Percentiles rank a stretch among this genome's conserved stretches.
Evolutionary conservation across 2,329 filamentous ascomycete genomes (phyloP).

Genomic region (Metarhizium rileyi): DNA sequence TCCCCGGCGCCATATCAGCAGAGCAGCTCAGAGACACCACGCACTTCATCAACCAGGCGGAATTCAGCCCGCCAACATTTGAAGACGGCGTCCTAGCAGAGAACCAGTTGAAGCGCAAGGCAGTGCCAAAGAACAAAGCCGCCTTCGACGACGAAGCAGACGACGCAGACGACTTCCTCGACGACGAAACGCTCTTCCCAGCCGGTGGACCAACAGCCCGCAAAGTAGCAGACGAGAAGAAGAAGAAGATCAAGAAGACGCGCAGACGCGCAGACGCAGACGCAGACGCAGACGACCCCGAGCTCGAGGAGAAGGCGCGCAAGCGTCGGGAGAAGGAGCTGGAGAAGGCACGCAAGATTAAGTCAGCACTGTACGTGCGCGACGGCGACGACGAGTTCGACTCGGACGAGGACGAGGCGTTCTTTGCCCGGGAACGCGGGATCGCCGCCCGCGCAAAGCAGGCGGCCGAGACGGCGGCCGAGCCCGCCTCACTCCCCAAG

Average conservation of each 20-base stretch:
- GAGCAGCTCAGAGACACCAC: constrained; percentile 57
- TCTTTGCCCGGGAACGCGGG: constrained; percentile 62
- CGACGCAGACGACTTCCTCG: constrained; percentile 32
- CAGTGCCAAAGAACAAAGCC: constrained; percentile 42
- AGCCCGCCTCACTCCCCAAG: constrained; percentile 9
- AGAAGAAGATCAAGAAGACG: constrained; percentile 40
- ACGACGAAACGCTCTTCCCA: constrained; percentile 56
- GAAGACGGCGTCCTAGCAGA: constrained; percentile 67
- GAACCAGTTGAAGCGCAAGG: constrained; percentile 68
- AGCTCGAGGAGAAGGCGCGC: constrained; percentile 53
- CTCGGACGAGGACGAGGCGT: constrained; percentile 56
- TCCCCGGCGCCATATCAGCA: constrained; percentile 57
- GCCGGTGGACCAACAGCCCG: constrained; percentile 53
- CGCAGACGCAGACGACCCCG: constrained; percentile 47
- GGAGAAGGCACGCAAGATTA: constrained; percentile 72
- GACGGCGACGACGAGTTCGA: constrained; percentile 87
- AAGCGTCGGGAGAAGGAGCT: constrained; percentile 56
- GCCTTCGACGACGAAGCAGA: constrained; percentile 65
- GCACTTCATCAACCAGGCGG: constrained; percentile 65
- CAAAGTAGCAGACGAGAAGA: constrained; percentile 44
- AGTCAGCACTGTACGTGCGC: constrained; percentile 73
- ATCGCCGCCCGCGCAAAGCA: constrained; percentile 45
- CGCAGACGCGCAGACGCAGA: constrained; percentile 38
- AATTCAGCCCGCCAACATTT: constrained; percentile 68
- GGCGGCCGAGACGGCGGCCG: constrained; percentile 19